Evolutionary conservation across 331 rosid species (phyloP), one percentile per base, ranked within the genome.

Genomic region (Acacia pycnantha): DNA sequence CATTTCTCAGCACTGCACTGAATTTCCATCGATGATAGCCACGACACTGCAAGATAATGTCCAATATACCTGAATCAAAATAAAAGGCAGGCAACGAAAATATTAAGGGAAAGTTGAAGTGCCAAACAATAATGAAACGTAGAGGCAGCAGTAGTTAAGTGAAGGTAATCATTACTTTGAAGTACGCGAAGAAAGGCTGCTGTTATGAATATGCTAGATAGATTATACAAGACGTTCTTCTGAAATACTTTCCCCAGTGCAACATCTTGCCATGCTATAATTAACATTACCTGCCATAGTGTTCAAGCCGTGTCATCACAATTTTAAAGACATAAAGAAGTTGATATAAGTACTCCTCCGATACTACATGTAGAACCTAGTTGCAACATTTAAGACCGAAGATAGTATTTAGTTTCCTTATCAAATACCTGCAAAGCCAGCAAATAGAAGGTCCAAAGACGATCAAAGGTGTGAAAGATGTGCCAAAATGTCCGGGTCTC

Each of bases 401-500:
- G 1, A 9, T 37, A 1, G 9, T 43, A 43, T 9, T 8, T 43
- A 43, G 12, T 43, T 10, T 43, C 46, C 46, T 43, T 78, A 75
- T 77, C 66, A 69, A 79, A 24, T 92, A 95, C 99, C 99, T 96
- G 99, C 80, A 93, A 85, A 78, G 84, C 94, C 85, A 96, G 91
- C 24, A 92, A 7, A 85, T 96, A 93, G 84, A 96, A 96, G 79
- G 99, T 96, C 99, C 99, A 96, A 41, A 96, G 77, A 77, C 99
- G 92, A 89, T 96, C 99, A 85, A 96, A 96, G 85, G 90, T 90
- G 74, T 90, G 91, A 85, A 92, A 96, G 67, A 92, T 86, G 86
- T 96, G 93, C 99, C 98, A 96, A 85, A 92, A 93, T 67, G 99
- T 88, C 72, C 99, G 80, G 70, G 93, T 88, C 85, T 96, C 98